Evolutionary conservation across 352 stramenopile species (phyloP), one percentile per base, ranked within the genome.

Genomic region (Peronospora destructor): DNA sequence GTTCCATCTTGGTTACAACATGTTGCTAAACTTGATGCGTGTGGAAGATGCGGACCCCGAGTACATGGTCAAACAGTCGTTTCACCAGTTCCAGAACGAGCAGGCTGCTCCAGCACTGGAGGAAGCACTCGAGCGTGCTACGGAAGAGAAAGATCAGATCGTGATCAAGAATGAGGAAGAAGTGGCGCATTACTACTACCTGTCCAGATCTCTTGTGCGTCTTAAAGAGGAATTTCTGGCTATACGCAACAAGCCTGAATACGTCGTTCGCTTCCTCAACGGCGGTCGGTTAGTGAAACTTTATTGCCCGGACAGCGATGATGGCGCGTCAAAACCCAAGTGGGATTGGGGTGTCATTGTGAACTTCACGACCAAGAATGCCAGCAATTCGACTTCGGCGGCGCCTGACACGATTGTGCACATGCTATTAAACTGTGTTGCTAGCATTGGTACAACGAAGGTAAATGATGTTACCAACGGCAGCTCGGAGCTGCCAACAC

Each of bases 1-100:
- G 2, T 99, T 99, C 74, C 89, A 98, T 64, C 93, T 99, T 45
- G 96, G 88, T 17, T 99, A 99, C 82, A 99, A 99, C 74, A 99
- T 99, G 97, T 72, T 99, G 38, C 68, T 99, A 13, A 99, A 99
- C 66, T 83, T 99, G 74, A 86, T 99, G 76, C 85, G 97, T 41
- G 96, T 99, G 11, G 96, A 99, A 76, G 85, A 94, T 49, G 78
- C 76, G 13, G 95, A 97, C 58, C 94, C 97, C 4, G 96, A 99
- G 68, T 98, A 97, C 63, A 90, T 99, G 59, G 93, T 99, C 45
- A 91, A 94, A 52, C 92, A 96, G 46, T 99, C 94, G 2, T 99
- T 99, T 62, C 92, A 98, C 53, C 89, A 97, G 54, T 95, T 95
- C 56, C 87, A 96, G 56, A 92, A 89, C 55, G 76, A 95, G 45